phyloP scores from a whole-genome alignment of 2,329 filamentous ascomycete genomes.

The Trichoderma sp. region DNA sequence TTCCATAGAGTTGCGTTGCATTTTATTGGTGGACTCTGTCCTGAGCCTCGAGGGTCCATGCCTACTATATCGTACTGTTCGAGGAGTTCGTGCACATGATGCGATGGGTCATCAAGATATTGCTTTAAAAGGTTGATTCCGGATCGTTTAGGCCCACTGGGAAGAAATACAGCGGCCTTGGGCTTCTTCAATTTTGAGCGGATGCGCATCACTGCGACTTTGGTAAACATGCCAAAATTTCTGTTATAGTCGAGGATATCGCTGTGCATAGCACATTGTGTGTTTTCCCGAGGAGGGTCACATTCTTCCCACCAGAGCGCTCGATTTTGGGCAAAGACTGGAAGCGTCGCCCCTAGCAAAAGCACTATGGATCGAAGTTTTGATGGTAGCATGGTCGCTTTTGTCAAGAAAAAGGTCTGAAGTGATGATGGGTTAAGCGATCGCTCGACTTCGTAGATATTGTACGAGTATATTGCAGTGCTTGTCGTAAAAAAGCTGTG shows the following conservation, averaged over 20 bases:
- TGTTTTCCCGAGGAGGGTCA: neutral
- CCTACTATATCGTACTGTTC: neutral
- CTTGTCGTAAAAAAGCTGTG: neutral
- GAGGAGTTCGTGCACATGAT: neutral
- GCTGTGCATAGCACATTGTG: neutral
- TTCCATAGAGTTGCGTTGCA: conserved; percentile 1
- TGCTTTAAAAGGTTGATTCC: neutral
- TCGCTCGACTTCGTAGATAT: neutral
- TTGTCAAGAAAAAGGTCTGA: neutral
- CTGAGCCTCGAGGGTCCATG: neutral
- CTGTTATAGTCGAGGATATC: neutral
- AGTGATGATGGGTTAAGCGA: neutral
- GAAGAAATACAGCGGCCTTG: neutral
- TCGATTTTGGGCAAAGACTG: neutral
- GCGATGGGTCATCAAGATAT: neutral
- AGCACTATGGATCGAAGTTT: neutral
- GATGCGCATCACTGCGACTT: neutral
- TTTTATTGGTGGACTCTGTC: neutral
- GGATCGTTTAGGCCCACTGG: neutral
- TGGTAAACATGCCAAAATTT: neutral
- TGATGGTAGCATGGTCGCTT: neutral
- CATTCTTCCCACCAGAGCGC: neutral
- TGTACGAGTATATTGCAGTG: neutral
- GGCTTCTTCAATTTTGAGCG: neutral
- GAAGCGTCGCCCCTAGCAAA: no score